phyloP scores from a whole-genome alignment of 176 grass and related monocot genomes.

The Saccharum spontaneum region DNA sequence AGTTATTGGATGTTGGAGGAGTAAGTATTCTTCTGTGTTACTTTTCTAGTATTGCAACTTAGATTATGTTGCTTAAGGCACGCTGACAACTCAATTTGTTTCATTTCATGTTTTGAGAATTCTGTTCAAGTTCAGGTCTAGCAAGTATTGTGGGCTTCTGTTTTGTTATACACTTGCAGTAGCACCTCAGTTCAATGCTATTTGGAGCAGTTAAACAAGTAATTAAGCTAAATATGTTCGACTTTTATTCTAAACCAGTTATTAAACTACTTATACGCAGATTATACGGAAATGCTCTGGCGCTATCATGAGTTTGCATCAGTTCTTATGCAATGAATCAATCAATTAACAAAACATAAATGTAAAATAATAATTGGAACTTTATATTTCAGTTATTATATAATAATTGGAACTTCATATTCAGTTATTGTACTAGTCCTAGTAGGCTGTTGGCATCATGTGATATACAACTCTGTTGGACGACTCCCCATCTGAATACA shows the following conservation, averaged over 20 bases:
- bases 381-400: conserved; percentile 1
- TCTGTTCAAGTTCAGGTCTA: not conserved
- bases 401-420: not conserved
- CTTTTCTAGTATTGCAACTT: conserved; percentile 5
- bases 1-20: conserved; percentile 99
- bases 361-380: not conserved
- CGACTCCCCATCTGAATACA: not conserved
- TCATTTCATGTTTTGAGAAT: not conserved
- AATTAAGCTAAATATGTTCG: not conserved
- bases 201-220: not conserved
- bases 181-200: conserved; percentile 3
- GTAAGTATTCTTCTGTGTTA: conserved; percentile 48
- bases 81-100: not conserved
- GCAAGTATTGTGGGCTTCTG: not conserved
- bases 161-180: not conserved
- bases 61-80: not conserved
- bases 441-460: not conserved
- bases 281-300: not conserved
- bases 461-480: conserved; percentile 17
- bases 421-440: conserved; percentile 16
- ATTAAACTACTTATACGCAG: not conserved
- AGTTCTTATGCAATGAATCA: conserved; percentile 13
- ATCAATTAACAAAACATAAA: not conserved
- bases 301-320: not conserved
- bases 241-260: conserved; percentile 1